phyloP scores from a whole-genome alignment of 148 eudicot genomes.

The Beta vulgaris region DNA sequence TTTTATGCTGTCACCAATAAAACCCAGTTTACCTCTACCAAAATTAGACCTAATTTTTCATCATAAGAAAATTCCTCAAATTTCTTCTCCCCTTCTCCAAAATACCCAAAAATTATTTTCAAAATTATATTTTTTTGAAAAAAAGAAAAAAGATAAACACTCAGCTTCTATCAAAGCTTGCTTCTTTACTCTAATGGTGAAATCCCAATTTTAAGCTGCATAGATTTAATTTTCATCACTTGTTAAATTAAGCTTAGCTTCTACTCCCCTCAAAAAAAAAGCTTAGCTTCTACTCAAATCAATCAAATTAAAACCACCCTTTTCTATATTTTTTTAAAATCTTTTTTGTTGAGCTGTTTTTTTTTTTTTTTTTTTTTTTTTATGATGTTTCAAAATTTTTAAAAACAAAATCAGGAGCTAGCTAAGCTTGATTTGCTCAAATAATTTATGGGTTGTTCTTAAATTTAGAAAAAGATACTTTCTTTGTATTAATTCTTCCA shows the following conservation, averaged over 20 bases:
- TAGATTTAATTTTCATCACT: constrained; percentile 19
- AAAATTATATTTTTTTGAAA: constrained; percentile 14
- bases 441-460: constrained; percentile 18
- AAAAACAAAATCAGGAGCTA: background rate
- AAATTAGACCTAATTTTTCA: constrained; percentile 44
- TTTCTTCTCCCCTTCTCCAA: constrained; percentile 6
- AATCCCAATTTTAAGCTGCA: constrained; percentile 19
- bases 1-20: constrained; percentile 35
- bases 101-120: constrained; percentile 17
- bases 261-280: too few species aligned
- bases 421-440: background rate
- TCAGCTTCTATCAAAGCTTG: constrained; percentile 17
- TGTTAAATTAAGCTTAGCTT: constrained; percentile 28
- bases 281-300: constrained; percentile 42
- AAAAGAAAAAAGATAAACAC: constrained; percentile 8
- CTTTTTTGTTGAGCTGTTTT: background rate
- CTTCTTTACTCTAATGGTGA: constrained; percentile 28
- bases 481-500: background rate
- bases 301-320: constrained; percentile 12
- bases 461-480: background rate
- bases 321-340: background rate
- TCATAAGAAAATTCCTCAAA: constrained; percentile 16
- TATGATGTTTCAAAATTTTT: too few species aligned
- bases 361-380: background rate
- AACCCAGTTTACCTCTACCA: constrained; percentile 42